A percentile compares a stretch with the other conserved stretches of the same genome.
Conservation (phyloP, 768 basidiomycete species). For the Gautieria morchelliformis region DNA sequence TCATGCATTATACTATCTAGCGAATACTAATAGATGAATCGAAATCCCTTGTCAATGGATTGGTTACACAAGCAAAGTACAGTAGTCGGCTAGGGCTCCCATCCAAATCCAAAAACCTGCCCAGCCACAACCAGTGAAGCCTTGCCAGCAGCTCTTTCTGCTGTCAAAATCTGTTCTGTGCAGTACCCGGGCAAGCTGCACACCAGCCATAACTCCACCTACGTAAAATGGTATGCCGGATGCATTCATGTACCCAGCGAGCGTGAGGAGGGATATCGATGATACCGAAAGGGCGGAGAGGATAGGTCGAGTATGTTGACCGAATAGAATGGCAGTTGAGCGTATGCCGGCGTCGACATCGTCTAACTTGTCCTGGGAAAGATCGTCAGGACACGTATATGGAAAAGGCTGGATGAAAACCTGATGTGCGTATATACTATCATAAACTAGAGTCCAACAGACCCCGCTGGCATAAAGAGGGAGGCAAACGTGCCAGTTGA, state of each 20-base stretch:
- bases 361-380: constrained; percentile 79
- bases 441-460: constrained; percentile 93
- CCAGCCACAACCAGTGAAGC: constrained; percentile 84
- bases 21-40: too few relatives aligned
- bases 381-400: background rate
- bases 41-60: too few relatives aligned
- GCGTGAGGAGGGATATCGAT: constrained; percentile 63
- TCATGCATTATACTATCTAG: background rate
- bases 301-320: constrained; percentile 62
- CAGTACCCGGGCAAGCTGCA: constrained; percentile 73
- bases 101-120: constrained; percentile 82
- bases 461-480: constrained; percentile 87
- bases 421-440: constrained; percentile 97
- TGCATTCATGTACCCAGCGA: constrained; percentile 71
- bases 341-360: constrained; percentile 83
- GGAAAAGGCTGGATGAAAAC: constrained; percentile 27
- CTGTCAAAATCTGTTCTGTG: constrained; percentile 65
- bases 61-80: constrained; percentile 11
- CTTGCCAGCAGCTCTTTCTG: constrained; percentile 79
- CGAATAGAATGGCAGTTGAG: constrained; percentile 91
- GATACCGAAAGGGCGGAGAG: constrained; percentile 64
- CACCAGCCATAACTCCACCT: constrained; percentile 60
- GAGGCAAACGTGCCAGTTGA: constrained; percentile 73
- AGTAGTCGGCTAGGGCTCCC: constrained; percentile 68
- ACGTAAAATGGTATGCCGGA: constrained; percentile 74